Base-by-base conservation (phyloP, 129 eudicot genomes). In the Smallanthus sonchifolius region DNA sequence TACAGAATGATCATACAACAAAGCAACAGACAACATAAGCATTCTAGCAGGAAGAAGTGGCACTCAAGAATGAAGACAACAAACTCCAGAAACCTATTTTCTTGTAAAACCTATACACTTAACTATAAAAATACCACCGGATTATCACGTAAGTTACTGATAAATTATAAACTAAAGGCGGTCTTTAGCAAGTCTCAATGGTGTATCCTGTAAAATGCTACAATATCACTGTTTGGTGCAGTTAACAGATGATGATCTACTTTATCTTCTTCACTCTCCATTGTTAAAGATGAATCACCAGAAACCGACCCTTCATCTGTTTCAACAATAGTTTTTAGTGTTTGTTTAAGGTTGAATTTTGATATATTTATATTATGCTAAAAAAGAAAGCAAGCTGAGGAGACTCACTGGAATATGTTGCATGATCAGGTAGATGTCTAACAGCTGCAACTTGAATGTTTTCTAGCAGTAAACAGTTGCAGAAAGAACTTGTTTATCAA, bases 181-280 rank as follows among this genome's bases (percentile, higher is more conserved):
- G 69, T 92, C 91, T 68, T 77, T 85, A 48, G 96, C 87, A 57
- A 88, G 88, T 77, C 76, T 88, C 70, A 92, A 90, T 30, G 98
- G 90, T 70, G 80, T 83, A 71, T 89, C 96, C 82, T 83, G 82
- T 65, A 92, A 73, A 79, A 89, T 14, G 98, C 90, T 69, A 86
- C 86, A 36, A n/a, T n/a, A n/a, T 92, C 90, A 24, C 86, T 70
- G 32, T 81, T 79, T 52, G n/a, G n/a, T n/a, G n/a, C n/a, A n/a
- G n/a, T n/a, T n/a, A n/a, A n/a, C n/a, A n/a, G n/a, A n/a, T n/a
- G n/a, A n/a, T n/a, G n/a, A n/a, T n/a, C n/a, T n/a, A n/a, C n/a
- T n/a, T n/a, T n/a, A n/a, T n/a, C n/a, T n/a, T n/a, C n/a, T n/a
- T n/a, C n/a, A n/a, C n/a, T n/a, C n/a, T n/a, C n/a, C n/a, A n/a